A percentile compares a stretch with the other conserved stretches of the same genome.
These are phyloP conservation scores for Cucurbita pepo DNA, from an alignment of 306 rosid species.

Conservation along the genomic window DNA sequence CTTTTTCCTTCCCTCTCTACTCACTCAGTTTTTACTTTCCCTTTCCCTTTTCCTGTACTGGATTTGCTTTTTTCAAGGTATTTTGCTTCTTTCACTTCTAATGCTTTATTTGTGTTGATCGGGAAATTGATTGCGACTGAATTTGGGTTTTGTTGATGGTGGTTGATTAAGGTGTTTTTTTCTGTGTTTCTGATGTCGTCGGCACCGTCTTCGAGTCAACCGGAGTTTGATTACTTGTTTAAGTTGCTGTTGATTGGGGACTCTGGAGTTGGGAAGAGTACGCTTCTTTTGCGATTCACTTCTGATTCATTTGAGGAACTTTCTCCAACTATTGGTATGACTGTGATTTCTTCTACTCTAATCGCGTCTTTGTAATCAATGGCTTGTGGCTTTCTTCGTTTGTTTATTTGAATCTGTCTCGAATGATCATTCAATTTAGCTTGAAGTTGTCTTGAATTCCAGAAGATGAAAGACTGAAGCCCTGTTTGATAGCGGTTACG, in stretches of 20 bases:
- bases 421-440: not conserved
- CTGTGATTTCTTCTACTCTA: not conserved
- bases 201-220: conserved; percentile 30
- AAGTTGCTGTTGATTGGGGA: conserved; percentile 73
- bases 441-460: not conserved
- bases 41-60: not conserved
- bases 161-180: not conserved
- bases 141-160: not conserved
- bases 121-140: not conserved
- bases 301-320: conserved; percentile 58
- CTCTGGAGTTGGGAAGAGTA: conserved; percentile 82
- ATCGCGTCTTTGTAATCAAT: not conserved
- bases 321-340: conserved; percentile 69
- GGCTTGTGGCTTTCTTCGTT: not conserved
- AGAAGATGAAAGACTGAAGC: not conserved
- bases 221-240: conserved; percentile 68
- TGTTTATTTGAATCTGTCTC: not conserved
- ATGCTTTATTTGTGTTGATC: not conserved
- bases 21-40: not conserved
- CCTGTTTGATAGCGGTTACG: not conserved
- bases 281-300: conserved; percentile 53
- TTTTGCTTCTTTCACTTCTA: not conserved
- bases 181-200: conserved; percentile 25
- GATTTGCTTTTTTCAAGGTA: not conserved
- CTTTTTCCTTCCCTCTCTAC: not conserved